Evolutionary conservation across 768 basidiomycete genomes (phyloP).

Genomic region (Boletus rubescentipes): DNA sequence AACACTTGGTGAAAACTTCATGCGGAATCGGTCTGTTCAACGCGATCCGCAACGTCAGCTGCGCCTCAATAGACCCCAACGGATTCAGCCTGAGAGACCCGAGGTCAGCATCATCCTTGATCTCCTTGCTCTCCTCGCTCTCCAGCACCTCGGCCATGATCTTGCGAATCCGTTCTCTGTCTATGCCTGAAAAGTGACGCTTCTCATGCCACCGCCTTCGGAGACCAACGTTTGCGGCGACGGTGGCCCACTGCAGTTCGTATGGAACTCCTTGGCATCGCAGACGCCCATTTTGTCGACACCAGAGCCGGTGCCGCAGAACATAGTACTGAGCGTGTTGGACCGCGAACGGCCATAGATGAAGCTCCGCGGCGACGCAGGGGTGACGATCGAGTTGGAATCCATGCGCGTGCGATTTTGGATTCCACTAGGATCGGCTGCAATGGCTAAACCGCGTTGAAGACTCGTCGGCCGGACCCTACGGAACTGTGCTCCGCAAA

Average conservation of each 20-base stretch:
- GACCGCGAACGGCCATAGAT: constrained; percentile 31
- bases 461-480: constrained; percentile 52
- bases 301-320: background rate
- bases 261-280: constrained; percentile 2
- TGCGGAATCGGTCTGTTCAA: constrained; percentile 44
- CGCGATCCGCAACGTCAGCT: constrained; percentile 45
- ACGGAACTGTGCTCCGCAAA: constrained; percentile 60
- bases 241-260: constrained; percentile 20
- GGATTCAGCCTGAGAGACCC: constrained; percentile 61
- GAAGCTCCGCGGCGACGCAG: constrained; percentile 26
- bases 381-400: constrained; percentile 29
- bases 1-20: constrained; percentile 40
- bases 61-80: constrained; percentile 60
- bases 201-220: constrained; percentile 21
- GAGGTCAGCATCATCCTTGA: constrained; percentile 48
- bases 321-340: constrained; percentile 19
- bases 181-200: background rate
- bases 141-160: constrained; percentile 49
- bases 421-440: constrained; percentile 20
- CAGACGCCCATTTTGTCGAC: constrained; percentile 11
- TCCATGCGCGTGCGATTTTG: constrained; percentile 23
- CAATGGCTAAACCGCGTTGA: constrained; percentile 42
- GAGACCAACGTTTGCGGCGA: constrained; percentile 43
- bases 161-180: constrained; percentile 30
- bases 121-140: constrained; percentile 27